Base-by-base conservation (phyloP, 2,329 filamentous ascomycete genomes). In the Cladosporium sp. region DNA sequence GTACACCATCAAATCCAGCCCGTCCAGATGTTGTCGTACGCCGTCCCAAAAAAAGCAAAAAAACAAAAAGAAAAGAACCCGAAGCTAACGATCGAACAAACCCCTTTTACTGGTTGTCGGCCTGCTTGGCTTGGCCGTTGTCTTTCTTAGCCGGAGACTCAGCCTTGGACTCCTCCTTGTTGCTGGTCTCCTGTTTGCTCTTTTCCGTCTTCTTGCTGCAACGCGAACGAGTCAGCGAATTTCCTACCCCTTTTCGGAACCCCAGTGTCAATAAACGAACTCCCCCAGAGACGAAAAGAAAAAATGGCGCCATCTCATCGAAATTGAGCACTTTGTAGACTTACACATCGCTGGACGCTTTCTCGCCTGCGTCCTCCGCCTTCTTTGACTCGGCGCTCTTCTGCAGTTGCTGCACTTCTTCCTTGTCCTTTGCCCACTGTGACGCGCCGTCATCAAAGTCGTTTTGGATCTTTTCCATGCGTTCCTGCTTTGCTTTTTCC, bases 371-470 rank as follows among this genome's bases (percentile, higher is more conserved):
- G 43, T 69, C 67, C 36, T 62, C 69, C 33, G 69, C 67, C 49
- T 72, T 71, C 36, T 69, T 66, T 57, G 80, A 79, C 47, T 79
- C 57, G 3, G 45, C 25, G 29, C 15, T 22, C 27, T 48, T 48
- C 27, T 47, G 43, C 25, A 48, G 16, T 6, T 48, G 22, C 45
- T 86, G 79, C 60, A 96, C 84, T 33, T 84, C 82, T 4, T 83
- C 78, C 72, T 93, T 94, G 66, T 96, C 92, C 68, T 91, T 85
- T 64, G 94, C 87, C 89, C 91, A 95, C 65, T 96, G 86, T 38
- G 75, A 76, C 22, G 85, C 74, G 56, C 92, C 85, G 43, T 84
- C 80, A 43, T 85, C 81, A 64, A 94, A 96, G 41, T 86, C 78
- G 49, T 88, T 83, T 61, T 92, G 86, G 53, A 93, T 82, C 70